phyloP scores from a whole-genome alignment of 208 protist genomes.

The Leishmania lainsoni region DNA sequence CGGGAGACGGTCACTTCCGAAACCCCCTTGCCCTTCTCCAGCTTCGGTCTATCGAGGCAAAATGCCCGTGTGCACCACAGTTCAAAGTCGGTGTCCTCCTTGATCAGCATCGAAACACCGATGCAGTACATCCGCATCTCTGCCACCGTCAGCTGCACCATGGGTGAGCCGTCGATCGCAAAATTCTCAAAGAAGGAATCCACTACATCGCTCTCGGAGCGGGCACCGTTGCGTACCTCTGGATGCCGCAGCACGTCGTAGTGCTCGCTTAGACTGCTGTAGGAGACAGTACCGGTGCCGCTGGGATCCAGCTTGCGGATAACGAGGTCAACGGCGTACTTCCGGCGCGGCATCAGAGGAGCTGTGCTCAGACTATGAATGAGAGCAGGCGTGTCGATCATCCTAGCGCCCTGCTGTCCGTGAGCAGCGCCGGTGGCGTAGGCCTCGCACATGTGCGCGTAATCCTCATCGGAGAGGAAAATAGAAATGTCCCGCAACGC shows the following conservation, averaged over 20 bases:
- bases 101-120: constrained; percentile 55
- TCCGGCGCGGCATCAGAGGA: constrained; percentile 55
- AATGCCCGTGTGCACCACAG: constrained; percentile 84
- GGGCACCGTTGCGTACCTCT: constrained; percentile 42
- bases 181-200: constrained; percentile 63
- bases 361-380: constrained; percentile 41
- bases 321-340: constrained; percentile 67
- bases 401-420: background rate
- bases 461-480: constrained; percentile 70
- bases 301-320: constrained; percentile 60
- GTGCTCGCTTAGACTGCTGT: constrained; percentile 37
- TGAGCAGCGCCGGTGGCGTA: constrained; percentile 18
- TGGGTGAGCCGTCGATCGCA: constrained; percentile 24
- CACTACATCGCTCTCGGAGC: constrained; percentile 49
- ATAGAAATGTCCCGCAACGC: constrained; percentile 63
- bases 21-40: constrained; percentile 38
- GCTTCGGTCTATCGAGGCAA: constrained; percentile 74
- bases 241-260: constrained; percentile 87
- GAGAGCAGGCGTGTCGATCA: constrained; percentile 37
- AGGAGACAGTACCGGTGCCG: constrained; percentile 46
- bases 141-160: constrained; percentile 48
- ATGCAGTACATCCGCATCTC: constrained; percentile 74
- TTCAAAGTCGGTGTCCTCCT: constrained; percentile 79
- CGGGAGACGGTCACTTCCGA: constrained; percentile 35
- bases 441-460: constrained; percentile 33